Conservation (phyloP, 345 rosid genomes). For the Hypericum androsaemum region DNA sequence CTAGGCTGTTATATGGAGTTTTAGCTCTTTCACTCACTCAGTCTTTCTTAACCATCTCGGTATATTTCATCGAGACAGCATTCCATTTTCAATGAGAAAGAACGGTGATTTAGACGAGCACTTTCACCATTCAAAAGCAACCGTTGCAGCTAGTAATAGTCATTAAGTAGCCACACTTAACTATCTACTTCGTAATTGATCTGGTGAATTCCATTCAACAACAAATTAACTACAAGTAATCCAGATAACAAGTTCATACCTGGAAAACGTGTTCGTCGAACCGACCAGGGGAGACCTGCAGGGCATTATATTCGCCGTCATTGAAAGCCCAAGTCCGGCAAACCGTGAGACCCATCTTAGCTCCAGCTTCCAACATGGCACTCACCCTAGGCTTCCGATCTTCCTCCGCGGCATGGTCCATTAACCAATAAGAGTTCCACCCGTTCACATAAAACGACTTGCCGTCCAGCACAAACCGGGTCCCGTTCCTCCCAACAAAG, state of each 20-base stretch:
- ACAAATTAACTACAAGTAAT: too few species aligned
- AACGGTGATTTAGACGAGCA: too few species aligned
- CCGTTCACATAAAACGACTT: conserved; percentile 61
- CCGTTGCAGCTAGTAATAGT: too few species aligned
- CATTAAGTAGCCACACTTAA: too few species aligned
- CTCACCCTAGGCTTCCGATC: conserved; percentile 46
- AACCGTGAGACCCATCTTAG: conserved; percentile 91
- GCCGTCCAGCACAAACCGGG: conserved; percentile 58
- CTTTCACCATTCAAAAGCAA: too few species aligned
- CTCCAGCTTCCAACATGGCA: conserved; percentile 66
- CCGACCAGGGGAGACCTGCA: conserved; percentile 79
- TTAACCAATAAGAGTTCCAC: conserved; percentile 94
- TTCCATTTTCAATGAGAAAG: too few species aligned
- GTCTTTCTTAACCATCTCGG: too few species aligned
- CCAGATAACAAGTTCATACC: conserved; percentile 29
- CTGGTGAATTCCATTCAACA: too few species aligned
- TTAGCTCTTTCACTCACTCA: too few species aligned
- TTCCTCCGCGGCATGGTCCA: conserved; percentile 77
- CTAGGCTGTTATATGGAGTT: too few species aligned
- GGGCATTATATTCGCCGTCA: conserved; percentile 87
- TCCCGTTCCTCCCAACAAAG: conserved; percentile 66
- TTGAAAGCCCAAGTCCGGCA: conserved; percentile 96
- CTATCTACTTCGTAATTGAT: too few species aligned
- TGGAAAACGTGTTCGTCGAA: conserved; percentile 79
- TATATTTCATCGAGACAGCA: too few species aligned